Conservation (phyloP, 2,329 filamentous ascomycete genomes). For the Nothophaeocryptopus gaeumannii region DNA sequence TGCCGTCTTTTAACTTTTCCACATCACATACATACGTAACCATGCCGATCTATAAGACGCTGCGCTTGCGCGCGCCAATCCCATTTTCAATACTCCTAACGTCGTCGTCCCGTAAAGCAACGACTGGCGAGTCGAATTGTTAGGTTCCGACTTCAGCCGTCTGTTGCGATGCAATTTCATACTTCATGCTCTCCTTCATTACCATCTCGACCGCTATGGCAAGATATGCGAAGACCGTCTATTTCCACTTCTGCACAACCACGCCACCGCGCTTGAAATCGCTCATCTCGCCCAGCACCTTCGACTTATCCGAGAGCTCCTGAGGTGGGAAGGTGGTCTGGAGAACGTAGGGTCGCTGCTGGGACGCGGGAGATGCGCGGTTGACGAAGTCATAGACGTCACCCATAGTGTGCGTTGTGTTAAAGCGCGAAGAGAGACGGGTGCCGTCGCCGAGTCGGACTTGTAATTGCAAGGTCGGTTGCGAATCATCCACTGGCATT, state of each 20-base stretch:
- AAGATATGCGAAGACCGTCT: background rate
- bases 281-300: slow-evolving; percentile 46
- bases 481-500: slow-evolving; percentile 60
- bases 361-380: slow-evolving; percentile 58
- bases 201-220: too few species aligned
- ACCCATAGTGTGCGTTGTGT: slow-evolving; percentile 72
- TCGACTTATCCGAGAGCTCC: slow-evolving; percentile 66
- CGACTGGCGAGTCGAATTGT: too few species aligned
- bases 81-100: too few species aligned
- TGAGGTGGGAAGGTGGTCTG: slow-evolving; percentile 82
- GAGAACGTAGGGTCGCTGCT: slow-evolving; percentile 65
- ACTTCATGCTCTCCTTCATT: too few species aligned
- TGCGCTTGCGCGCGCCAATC: too few species aligned
- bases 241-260: slow-evolving; percentile 57
- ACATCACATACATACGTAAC: too few species aligned
- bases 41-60: too few species aligned
- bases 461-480: slow-evolving; percentile 67
- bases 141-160: too few species aligned
- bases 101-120: too few species aligned
- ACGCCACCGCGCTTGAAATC: slow-evolving; percentile 54
- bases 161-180: too few species aligned
- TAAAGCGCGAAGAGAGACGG: slow-evolving; percentile 75
- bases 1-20: too few species aligned
- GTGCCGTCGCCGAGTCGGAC: slow-evolving; percentile 77
- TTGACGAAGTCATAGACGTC: slow-evolving; percentile 75